Conservation (phyloP, 1,139 yeast genomes). For the Geotrichum klebahnii region DNA sequence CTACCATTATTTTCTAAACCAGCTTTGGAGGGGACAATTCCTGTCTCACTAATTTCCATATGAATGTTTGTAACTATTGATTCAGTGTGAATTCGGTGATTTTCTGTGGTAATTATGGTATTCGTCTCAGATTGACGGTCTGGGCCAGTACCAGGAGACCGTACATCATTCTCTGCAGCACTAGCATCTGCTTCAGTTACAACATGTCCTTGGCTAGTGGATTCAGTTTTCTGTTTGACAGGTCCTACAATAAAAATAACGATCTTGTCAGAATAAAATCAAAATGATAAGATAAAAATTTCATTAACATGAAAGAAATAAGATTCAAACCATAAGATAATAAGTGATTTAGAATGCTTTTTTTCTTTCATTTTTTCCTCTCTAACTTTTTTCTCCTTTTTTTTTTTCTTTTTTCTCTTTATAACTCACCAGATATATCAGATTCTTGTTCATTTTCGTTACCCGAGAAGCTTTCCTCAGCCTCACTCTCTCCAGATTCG, state of each 20-base stretch:
- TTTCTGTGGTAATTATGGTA: not conserved
- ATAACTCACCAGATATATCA: slow-evolving; percentile 3
- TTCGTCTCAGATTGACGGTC: not conserved
- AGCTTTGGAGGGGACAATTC: not conserved
- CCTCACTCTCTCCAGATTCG: slow-evolving; percentile 21
- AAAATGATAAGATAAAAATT: too few relatives aligned
- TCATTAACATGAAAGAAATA: too few relatives aligned
- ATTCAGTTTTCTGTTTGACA: too few relatives aligned
- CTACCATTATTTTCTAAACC: too few relatives aligned
- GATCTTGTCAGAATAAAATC: too few relatives aligned
- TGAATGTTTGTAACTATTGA: not conserved
- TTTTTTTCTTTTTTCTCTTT: not conserved
- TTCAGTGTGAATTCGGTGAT: not conserved
- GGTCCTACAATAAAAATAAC: too few relatives aligned
- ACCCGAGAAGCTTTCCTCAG: slow-evolving; percentile 27
- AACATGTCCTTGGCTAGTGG: too few relatives aligned
- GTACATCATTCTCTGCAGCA: not conserved
- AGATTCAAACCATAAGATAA: too few relatives aligned
- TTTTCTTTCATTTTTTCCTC: not conserved
- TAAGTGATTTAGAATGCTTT: not conserved
- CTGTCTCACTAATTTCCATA: slow-evolving; percentile 1
- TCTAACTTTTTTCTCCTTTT: not conserved
- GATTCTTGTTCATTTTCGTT: slow-evolving; percentile 22
- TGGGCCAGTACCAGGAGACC: not conserved
- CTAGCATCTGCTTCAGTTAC: not conserved